Conservation (phyloP, 2,329 filamentous ascomycete genomes). For the Botrytis porri region DNA sequence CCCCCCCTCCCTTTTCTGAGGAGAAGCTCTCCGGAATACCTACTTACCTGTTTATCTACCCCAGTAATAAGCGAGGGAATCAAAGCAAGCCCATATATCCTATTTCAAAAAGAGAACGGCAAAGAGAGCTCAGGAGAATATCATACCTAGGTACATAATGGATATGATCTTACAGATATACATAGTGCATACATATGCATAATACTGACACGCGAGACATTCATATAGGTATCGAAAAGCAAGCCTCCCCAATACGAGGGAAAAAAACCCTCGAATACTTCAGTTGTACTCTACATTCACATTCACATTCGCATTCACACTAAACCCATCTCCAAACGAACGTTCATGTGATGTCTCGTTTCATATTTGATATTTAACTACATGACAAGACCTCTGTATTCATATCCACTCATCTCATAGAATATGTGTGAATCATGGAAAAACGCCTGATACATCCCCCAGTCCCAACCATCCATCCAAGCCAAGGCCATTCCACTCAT, state of each 20-base stretch:
- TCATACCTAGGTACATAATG: neutral
- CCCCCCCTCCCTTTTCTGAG: too few species aligned
- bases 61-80: neutral
- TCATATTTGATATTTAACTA: conserved; percentile 11
- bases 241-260: neutral
- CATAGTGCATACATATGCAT: neutral
- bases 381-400: neutral
- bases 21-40: neutral
- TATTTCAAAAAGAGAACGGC: neutral
- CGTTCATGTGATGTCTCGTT: neutral
- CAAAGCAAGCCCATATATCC: neutral
- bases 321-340: neutral
- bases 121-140: neutral
- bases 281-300: too few species aligned
- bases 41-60: neutral
- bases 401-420: neutral
- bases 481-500: neutral
- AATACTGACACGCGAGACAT: neutral
- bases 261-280: neutral
- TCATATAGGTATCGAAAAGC: neutral
- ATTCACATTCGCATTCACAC: neutral
- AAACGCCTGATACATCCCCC: conserved; percentile 6
- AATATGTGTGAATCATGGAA: conserved; percentile 5
- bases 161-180: neutral
- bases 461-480: neutral